These are phyloP conservation scores for Austropuccinia psidii DNA, from an alignment of 1,284 basidiomycete species.

Conservation along the genomic window DNA sequence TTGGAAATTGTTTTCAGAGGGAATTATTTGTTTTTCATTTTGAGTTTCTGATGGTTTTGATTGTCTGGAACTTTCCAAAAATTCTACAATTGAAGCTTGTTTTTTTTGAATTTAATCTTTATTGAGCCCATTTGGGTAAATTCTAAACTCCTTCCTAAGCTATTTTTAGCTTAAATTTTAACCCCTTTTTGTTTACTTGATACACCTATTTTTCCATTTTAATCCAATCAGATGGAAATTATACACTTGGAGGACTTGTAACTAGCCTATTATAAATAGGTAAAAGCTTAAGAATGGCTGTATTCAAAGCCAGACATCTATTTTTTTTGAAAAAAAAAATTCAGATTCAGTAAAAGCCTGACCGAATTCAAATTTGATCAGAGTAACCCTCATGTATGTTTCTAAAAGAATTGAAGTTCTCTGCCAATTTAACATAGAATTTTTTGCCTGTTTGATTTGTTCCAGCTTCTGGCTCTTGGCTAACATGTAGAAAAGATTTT, in stretches of 20 bases:
- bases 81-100: too few species aligned
- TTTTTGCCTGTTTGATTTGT: background rate
- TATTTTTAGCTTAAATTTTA: background rate
- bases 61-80: too few species aligned
- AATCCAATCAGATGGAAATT: background rate
- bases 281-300: background rate
- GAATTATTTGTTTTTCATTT: too few species aligned
- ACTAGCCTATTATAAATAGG: background rate
- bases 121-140: slow-evolving; percentile 1
- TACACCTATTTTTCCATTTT: background rate
- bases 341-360: too few species aligned
- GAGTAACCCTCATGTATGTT: background rate
- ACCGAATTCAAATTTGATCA: background rate
- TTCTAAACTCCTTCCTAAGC: background rate
- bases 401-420: background rate
- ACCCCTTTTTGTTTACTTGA: background rate
- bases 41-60: too few species aligned
- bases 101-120: too few species aligned
- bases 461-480: background rate
- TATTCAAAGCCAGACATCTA: slow-evolving; percentile 1
- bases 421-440: background rate
- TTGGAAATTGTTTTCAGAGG: too few species aligned
- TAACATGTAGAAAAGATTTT: background rate
- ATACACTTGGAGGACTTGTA: background rate
- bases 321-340: too few species aligned